Evolutionary conservation across 1,139 yeast genomes (phyloP).

Genomic region (Zygoascus sp.): DNA sequence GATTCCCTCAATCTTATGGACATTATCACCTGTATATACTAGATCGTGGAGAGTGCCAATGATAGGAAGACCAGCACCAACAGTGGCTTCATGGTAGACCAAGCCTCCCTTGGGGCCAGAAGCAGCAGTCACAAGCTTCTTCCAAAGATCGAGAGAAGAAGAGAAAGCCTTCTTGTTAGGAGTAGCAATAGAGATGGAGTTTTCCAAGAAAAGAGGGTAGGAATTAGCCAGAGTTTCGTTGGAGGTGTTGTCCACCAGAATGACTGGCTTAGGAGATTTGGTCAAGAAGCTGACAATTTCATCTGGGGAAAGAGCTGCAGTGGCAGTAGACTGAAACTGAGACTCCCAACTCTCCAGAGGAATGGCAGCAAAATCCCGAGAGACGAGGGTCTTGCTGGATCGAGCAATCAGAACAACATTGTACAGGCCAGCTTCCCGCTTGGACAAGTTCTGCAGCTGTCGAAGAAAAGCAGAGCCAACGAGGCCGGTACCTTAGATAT

Average conservation of each 20-base stretch:
- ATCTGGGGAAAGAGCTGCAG: constrained; percentile 49
- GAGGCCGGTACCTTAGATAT: constrained; percentile 66
- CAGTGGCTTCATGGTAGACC: constrained; percentile 98
- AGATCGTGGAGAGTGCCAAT: constrained; percentile 84
- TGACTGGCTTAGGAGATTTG: constrained; percentile 66
- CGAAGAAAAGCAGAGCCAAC: constrained; percentile 89
- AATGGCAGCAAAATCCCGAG: constrained; percentile 66
- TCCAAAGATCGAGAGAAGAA: constrained; percentile 71
- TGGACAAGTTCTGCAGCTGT: constrained; percentile 52
- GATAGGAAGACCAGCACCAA: constrained; percentile 96
- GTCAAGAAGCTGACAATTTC: constrained; percentile 60
- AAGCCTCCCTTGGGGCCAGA: constrained; percentile 58
- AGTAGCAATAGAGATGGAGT: constrained; percentile 90
- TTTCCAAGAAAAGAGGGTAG: constrained; percentile 68
- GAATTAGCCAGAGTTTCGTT: constrained; percentile 67
- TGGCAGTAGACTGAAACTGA: constrained; percentile 18
- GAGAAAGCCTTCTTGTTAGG: constrained; percentile 98
- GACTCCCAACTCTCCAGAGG: constrained; percentile 56
- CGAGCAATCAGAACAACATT: constrained; percentile 80
- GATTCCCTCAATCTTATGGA: constrained; percentile 89
- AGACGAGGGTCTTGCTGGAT: constrained; percentile 61
- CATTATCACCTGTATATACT: constrained; percentile 85
- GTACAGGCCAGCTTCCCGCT: constrained; percentile 41
- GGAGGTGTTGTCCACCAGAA: constrained; percentile 91
- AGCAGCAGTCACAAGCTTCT: constrained; percentile 56